phyloP scores from a whole-genome alignment of 768 basidiomycete species.

The Neoboletus magnificus region DNA sequence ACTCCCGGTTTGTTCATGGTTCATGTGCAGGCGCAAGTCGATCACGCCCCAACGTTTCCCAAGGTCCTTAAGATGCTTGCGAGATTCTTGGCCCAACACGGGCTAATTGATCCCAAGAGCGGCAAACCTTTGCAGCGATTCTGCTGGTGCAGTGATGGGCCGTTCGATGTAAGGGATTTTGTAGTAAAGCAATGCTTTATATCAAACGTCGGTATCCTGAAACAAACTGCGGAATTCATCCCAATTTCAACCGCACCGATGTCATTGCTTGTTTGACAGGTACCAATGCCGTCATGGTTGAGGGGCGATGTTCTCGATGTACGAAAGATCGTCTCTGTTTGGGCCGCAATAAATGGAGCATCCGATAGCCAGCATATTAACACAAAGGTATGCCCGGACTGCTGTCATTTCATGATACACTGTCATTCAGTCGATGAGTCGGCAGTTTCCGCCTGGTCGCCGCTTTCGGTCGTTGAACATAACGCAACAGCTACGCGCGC shows the following conservation, averaged over 20 bases:
- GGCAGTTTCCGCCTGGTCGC: conserved; percentile 16
- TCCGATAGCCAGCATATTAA: conserved; percentile 8
- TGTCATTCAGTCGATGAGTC: not conserved
- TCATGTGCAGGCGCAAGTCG: conserved; percentile 67
- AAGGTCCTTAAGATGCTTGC: conserved; percentile 62
- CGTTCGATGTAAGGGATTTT: conserved; percentile 81
- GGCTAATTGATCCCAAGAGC: conserved; percentile 58
- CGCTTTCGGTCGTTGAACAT: conserved; percentile 54
- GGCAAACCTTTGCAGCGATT: conserved; percentile 59
- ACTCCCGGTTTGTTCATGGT: conserved; percentile 5
- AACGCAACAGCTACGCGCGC: conserved; percentile 66
- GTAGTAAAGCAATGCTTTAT: conserved; percentile 89
- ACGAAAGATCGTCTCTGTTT: conserved; percentile 53
- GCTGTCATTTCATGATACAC: not conserved
- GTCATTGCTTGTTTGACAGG: conserved; percentile 35
- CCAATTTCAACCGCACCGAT: conserved; percentile 8
- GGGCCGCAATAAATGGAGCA: conserved; percentile 24
- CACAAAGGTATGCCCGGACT: conserved; percentile 12
- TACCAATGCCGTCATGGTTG: conserved; percentile 71
- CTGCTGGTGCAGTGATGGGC: conserved; percentile 84
- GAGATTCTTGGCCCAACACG: conserved; percentile 66
- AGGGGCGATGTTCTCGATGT: conserved; percentile 74
- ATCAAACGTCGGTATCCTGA: conserved; percentile 53
- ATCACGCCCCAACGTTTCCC: conserved; percentile 72
- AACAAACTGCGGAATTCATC: not conserved